Evolutionary conservation across 192 early-diverging fungal species (phyloP), one percentile per base, ranked within the genome.

Genomic region (Spizellomyces sp.): DNA sequence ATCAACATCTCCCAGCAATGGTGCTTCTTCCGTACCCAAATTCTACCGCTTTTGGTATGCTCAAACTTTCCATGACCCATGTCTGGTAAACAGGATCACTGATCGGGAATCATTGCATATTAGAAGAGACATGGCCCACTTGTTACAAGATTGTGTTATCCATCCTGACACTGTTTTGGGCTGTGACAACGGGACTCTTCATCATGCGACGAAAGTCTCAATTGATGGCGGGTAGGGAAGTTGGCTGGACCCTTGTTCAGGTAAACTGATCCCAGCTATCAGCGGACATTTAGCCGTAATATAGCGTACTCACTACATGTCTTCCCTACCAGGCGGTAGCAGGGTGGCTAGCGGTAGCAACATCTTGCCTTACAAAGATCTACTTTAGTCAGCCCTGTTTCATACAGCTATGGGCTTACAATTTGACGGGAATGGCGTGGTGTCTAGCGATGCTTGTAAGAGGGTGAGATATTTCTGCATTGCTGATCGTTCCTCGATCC

Each of bases 331-430:
- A 54, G 50, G 50, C 50, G 2, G 50, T 4, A 54, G 50, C 14
- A 54, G 50, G 14, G 17, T 54, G 50, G 50, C 14, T 54, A 2
- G 12, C 50, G 17, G 17, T 54, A 54, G 63, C 63, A 1, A 46
- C n/a, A 15, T 21, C 17, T 21, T 64, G 36, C 44, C 4, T 64
- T 0, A 14, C 12, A 64, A 45, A 14, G 42, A 46, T 15, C 44
- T 12, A 43, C 42, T 45, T 9, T 10, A 21, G 10, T 12, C 15
- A 43, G 17, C 48, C 57, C 6, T 74, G 72, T 45, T 74, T 66
- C 36, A 36, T 67, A 15, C 58, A 67, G 41, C 44, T 74, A 12
- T 74, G 63, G 64, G 48, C 15, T n/a, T 27, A 42, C 14, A 58
- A 27, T 9, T 42, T 67, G 17, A 43, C 22, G 14, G 19, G 9